Conservation (phyloP, 306 rosid species). For the Vigna trinervia region DNA sequence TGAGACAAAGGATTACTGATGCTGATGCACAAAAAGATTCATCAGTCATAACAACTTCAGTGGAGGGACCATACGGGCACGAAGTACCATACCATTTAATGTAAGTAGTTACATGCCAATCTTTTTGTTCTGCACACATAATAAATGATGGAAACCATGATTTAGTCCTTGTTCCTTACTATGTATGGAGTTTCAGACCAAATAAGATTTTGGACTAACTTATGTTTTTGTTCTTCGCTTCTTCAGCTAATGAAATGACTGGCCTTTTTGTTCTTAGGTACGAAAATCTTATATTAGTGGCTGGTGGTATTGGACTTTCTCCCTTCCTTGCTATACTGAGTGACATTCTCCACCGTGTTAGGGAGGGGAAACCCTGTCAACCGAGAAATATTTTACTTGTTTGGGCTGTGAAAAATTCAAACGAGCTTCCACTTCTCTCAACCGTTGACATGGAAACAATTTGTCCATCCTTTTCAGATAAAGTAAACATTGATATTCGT, state of each 20-base stretch:
- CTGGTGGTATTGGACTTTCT: conserved; percentile 96
- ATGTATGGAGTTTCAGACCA: conserved; percentile 17
- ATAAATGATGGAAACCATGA: conserved; percentile 24
- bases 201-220: conserved; percentile 4
- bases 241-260: conserved; percentile 27
- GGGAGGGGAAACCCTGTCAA: conserved; percentile 74
- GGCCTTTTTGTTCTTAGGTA: conserved; percentile 62
- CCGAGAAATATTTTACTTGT: conserved; percentile 70
- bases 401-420: conserved; percentile 88
- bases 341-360: conserved; percentile 78
- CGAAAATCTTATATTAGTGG: conserved; percentile 83
- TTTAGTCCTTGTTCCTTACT: not conserved
- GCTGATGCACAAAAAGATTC: conserved; percentile 45
- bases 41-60: conserved; percentile 66
- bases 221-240: not conserved
- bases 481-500: conserved; percentile 61
- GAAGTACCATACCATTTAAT: conserved; percentile 83
- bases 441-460: conserved; percentile 70
- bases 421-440: conserved; percentile 84
- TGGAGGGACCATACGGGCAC: conserved; percentile 97
- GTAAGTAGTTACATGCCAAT: conserved; percentile 55
- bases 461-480: conserved; percentile 64
- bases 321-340: conserved; percentile 93
- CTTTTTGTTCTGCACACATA: conserved; percentile 10
- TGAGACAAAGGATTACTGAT: conserved; percentile 58